These are phyloP conservation scores for Colletotrichum chrysophilum DNA, from an alignment of 2,329 filamentous ascomycete genomes.

Conservation along the genomic window DNA sequence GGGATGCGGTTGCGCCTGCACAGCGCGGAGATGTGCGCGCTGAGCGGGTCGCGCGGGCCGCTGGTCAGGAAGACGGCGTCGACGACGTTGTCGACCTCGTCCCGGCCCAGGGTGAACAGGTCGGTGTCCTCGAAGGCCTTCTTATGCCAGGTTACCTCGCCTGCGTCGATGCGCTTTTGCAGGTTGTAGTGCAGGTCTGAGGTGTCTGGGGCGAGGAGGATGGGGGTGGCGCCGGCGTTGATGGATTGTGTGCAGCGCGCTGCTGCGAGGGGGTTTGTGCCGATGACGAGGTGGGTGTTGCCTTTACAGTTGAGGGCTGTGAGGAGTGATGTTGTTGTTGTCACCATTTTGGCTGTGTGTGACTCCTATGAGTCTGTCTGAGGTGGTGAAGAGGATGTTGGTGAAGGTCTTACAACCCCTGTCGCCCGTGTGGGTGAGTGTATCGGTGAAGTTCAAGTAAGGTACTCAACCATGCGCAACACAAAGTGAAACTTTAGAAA, in stretches of 20 bases:
- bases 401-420: not conserved
- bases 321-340: slow-evolving; percentile 59
- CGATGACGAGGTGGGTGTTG: slow-evolving; percentile 84
- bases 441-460: not conserved
- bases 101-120: slow-evolving; percentile 77
- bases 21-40: slow-evolving; percentile 71
- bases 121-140: slow-evolving; percentile 74
- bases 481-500: not conserved
- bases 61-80: slow-evolving; percentile 91
- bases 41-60: slow-evolving; percentile 48
- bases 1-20: slow-evolving; percentile 85
- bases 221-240: slow-evolving; percentile 79
- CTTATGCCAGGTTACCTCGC: slow-evolving; percentile 69
- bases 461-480: not conserved
- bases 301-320: slow-evolving; percentile 73
- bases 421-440: not conserved
- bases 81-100: slow-evolving; percentile 78
- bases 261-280: slow-evolving; percentile 85
- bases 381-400: not conserved
- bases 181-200: slow-evolving; percentile 63
- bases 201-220: slow-evolving; percentile 75
- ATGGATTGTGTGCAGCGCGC: slow-evolving; percentile 81
- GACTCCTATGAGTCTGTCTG: not conserved
- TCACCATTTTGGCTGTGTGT: not conserved
- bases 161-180: slow-evolving; percentile 68